These are phyloP conservation scores for Blastocystis sp. DNA, from an alignment of 352 stramenopile genomes.

Conservation along the genomic window DNA sequence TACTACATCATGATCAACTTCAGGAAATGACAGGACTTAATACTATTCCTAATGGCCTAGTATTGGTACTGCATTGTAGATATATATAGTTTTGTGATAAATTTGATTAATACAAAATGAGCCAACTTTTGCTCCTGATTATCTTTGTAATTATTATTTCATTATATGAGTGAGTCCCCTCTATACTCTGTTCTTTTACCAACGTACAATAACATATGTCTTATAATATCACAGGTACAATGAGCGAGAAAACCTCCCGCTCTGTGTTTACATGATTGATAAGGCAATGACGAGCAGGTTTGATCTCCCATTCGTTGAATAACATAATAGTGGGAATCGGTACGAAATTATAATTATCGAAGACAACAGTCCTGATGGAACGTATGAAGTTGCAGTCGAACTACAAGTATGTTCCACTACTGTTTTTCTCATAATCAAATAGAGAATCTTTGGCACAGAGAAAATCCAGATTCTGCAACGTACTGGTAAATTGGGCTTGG, in stretches of 20 bases:
- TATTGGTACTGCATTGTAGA: too few relatives aligned
- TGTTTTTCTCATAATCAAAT: slow-evolving; percentile 34
- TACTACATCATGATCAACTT: too few relatives aligned
- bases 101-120: not conserved
- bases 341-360: slow-evolving; percentile 97
- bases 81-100: too few relatives aligned
- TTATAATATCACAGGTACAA: slow-evolving; percentile 82
- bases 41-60: too few relatives aligned
- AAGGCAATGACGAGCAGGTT: slow-evolving; percentile 82
- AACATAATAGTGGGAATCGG: slow-evolving; percentile 69
- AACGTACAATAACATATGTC: not conserved
- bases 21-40: too few relatives aligned
- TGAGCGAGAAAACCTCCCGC: slow-evolving; percentile 91
- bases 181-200: slow-evolving; percentile 58
- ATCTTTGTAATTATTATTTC: not conserved
- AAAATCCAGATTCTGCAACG: slow-evolving; percentile 85
- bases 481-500: slow-evolving; percentile 87
- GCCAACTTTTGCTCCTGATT: not conserved
- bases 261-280: slow-evolving; percentile 92
- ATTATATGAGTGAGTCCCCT: not conserved
- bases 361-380: slow-evolving; percentile 91
- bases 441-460: slow-evolving; percentile 81
- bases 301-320: slow-evolving; percentile 41
- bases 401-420: slow-evolving; percentile 67
- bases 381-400: slow-evolving; percentile 82